A percentile compares a stretch with the other conserved stretches of the same genome.
Conservation (phyloP, 1,139 yeast genomes). For the Yamadazyma oceani region DNA sequence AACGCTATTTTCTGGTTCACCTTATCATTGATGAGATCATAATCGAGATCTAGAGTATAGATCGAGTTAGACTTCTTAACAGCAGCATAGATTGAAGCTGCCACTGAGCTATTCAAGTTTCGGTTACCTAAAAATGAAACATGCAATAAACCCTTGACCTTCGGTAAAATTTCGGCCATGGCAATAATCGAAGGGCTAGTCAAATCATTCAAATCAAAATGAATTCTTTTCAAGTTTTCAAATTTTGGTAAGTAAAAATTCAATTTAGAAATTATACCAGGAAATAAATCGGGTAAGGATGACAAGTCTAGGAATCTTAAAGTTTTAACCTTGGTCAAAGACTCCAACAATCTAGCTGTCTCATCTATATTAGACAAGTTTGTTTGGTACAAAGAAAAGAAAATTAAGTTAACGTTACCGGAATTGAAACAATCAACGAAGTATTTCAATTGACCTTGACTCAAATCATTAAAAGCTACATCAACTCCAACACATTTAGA, state of each 20-base stretch:
- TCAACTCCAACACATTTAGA: conserved; percentile 78
- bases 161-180: conserved; percentile 68
- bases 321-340: conserved; percentile 52
- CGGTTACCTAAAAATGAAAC: conserved; percentile 72
- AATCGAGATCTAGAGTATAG: conserved; percentile 72
- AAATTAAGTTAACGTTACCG: conserved; percentile 44
- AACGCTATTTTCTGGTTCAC: conserved; percentile 77
- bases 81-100: conserved; percentile 70
- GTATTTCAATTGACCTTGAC: conserved; percentile 50
- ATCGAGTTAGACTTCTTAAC: conserved; percentile 64
- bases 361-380: conserved; percentile 55
- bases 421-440: conserved; percentile 46
- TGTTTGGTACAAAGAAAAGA: conserved; percentile 75
- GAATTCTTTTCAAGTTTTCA: conserved; percentile 66
- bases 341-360: conserved; percentile 49
- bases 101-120: conserved; percentile 54
- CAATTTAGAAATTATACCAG: conserved; percentile 62
- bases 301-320: conserved; percentile 77
- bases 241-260: conserved; percentile 65
- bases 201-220: conserved; percentile 73
- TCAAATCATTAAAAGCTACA: conserved; percentile 77
- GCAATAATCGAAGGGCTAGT: conserved; percentile 62
- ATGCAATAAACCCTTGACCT: conserved; percentile 69
- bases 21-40: conserved; percentile 64
- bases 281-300: conserved; percentile 71